A percentile compares a stretch with the other conserved stretches of the same genome.
phyloP scores from a whole-genome alignment of 2,329 filamentous ascomycete genomes.

The Mycosphaerella arachidis region DNA sequence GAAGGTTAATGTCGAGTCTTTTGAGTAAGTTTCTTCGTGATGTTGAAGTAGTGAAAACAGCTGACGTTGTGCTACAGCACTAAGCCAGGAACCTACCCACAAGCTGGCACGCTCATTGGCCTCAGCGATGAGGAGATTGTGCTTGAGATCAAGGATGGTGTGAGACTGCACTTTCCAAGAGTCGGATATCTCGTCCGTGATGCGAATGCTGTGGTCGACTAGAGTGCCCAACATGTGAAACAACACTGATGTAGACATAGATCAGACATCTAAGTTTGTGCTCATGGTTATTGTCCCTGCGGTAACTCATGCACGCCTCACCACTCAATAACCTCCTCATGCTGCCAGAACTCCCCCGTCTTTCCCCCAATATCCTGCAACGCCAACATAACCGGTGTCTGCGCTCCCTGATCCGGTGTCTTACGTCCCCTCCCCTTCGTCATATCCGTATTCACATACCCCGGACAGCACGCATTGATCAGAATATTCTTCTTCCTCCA shows the following conservation, averaged over 20 bases:
- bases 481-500: slow-evolving; percentile 25
- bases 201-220: not conserved
- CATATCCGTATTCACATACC: slow-evolving; percentile 38
- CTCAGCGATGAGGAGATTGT: slow-evolving; percentile 25
- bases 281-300: not conserved
- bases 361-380: slow-evolving; percentile 31
- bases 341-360: slow-evolving; percentile 35
- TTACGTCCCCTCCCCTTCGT: slow-evolving; percentile 33
- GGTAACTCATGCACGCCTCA: not conserved
- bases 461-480: slow-evolving; percentile 36
- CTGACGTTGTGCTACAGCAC: slow-evolving; percentile 17
- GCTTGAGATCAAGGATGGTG: slow-evolving; percentile 28
- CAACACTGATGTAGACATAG: not conserved
- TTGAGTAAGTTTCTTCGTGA: slow-evolving; percentile 23
- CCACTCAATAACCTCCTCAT: slow-evolving; percentile 33
- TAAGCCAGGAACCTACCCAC: slow-evolving; percentile 25
- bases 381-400: slow-evolving; percentile 35
- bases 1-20: slow-evolving; percentile 25
- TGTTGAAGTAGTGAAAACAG: not conserved
- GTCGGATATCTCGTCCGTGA: slow-evolving; percentile 34
- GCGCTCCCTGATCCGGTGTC: slow-evolving; percentile 34
- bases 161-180: slow-evolving; percentile 37
- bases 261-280: not conserved
- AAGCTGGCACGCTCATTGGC: slow-evolving; percentile 28
- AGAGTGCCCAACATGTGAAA: not conserved